Evolutionary conservation across 805 yeast genomes (phyloP), one percentile per base, ranked within the genome.

Genomic region (Starmerella floricola): DNA sequence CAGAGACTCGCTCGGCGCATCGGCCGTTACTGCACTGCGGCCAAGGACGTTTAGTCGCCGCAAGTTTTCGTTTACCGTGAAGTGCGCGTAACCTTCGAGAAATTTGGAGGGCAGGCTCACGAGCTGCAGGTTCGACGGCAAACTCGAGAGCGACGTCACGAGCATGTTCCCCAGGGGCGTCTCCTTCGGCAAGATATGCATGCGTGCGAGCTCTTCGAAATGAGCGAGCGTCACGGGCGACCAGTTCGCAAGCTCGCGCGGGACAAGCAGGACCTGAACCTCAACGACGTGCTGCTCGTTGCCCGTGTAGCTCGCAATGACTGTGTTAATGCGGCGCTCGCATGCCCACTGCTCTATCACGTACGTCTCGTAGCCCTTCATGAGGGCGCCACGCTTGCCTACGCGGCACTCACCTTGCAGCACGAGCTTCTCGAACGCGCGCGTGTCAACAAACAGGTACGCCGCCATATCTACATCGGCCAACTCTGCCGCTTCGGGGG

Each of bases 301-400:
- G 2, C 98, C 98, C 0, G 97, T 88, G 59, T 73, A 91, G 0
- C 88, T 74, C 1, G 91, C 75, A 15, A 88, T 78, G 4, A 81
- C 68, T 1, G 79, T 69, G 20, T 82, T 76, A 11, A 75, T 63
- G 32, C 72, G 67, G 34, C 97, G 66, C 45, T 77, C 78, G 27
- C 79, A 69, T 2, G 82, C 79, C 98, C 98, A 91, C 60, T 88
- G 96, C 59, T 91, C 97, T 10, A 88, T 94, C 30, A 91, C 67
- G 58, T 91, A 91, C 13, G 82, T 72, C 60, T 91, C 97, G 57
- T 80, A 85, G 1, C 98, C 97, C 1, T 66, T 53, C 19, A 79
- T 66, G 8, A 61, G 62, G 4, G 76, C 60, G 41, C 66, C 69
- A 35, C 72, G 73, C 28, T 68, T 48, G 11, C 68, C 53, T 3